Evolutionary conservation across 257 asterid species (phyloP).

Genomic region (Solanum ossicruentum): DNA sequence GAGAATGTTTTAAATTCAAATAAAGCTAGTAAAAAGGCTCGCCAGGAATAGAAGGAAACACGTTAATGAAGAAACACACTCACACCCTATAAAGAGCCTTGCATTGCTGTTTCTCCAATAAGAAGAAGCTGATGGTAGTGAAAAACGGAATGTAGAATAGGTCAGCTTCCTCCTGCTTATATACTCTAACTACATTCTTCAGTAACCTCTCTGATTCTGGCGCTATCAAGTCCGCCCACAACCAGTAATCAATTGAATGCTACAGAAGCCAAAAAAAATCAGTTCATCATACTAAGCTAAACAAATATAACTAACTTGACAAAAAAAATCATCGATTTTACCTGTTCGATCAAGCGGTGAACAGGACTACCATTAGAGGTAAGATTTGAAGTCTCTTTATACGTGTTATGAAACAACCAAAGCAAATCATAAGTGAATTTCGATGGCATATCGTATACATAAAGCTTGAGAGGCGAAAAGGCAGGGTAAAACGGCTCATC

Average conservation of each 20-base stretch:
- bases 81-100: conserved; percentile 99
- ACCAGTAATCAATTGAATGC: conserved; percentile 97
- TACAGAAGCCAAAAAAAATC: conserved; percentile 4
- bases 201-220: conserved; percentile 63
- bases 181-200: conserved; percentile 71
- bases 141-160: conserved; percentile 90
- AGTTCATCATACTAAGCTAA: background rate
- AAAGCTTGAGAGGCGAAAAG: conserved; percentile 45
- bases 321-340: conserved; percentile 1
- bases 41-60: background rate
- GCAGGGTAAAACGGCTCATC: conserved; percentile 13
- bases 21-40: background rate
- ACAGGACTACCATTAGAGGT: conserved; percentile 98
- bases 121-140: conserved; percentile 87
- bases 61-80: conserved; percentile 47
- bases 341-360: conserved; percentile 91
- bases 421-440: conserved; percentile 91
- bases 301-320: background rate
- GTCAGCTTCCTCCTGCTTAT: conserved; percentile 86
- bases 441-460: conserved; percentile 83
- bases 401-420: conserved; percentile 51
- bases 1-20: background rate
- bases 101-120: conserved; percentile 88
- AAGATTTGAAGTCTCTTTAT: conserved; percentile 55
- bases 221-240: conserved; percentile 93